Base-by-base conservation (phyloP, 257 asterid species). In the Capsicum rhomboideum region DNA sequence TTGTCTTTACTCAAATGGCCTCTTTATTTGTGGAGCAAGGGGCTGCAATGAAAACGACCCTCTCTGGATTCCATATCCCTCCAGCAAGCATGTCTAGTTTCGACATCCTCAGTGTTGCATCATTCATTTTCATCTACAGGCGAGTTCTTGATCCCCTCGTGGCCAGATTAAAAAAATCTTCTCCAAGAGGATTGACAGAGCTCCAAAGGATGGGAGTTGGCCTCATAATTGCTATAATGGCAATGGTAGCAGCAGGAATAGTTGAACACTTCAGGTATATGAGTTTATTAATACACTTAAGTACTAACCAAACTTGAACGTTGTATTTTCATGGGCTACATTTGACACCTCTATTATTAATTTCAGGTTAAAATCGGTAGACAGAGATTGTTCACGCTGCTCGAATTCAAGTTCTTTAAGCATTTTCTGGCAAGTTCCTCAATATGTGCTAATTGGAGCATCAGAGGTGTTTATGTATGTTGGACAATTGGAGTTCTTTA, bases 61-160 rank as follows among this genome's bases (percentile, higher is more conserved):
- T 94, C 20, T 86, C 95, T 79, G 90, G 92, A 63, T 95, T 95
- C 89, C 98, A 93, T 88, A 85, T 95, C 79, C 99, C 99, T 46
- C 94, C 99, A 6, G 99, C 99, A 54, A 93, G 98, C 91, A 95
- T 95, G 99, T 95, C 99, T 31, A 90, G 93, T 88, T 95, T 93
- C 87, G 99, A 95, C 92, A 95, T 95, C 79, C 93, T 93, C 1
- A 94, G 99, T 44, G 99, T 95, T 12, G 97, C 97, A 66, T 85
- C 97, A 3, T 95, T 94, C 89, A 95, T 94, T 87, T 93, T 95
- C 93, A 85, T 95, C 89, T 90, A 89, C 86, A 91, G 97, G 58
- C 91, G 94, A 28, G 55, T 92, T 81, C 91, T 94, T 63, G 92
- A 92, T 79, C 99, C 99, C 3, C 20, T 86, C 1, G 89, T 90